A percentile compares a stretch with the other conserved stretches of the same genome.
phyloP scores from a whole-genome alignment of 2,329 filamentous ascomycete species.

The Cordyceps cicadae region DNA sequence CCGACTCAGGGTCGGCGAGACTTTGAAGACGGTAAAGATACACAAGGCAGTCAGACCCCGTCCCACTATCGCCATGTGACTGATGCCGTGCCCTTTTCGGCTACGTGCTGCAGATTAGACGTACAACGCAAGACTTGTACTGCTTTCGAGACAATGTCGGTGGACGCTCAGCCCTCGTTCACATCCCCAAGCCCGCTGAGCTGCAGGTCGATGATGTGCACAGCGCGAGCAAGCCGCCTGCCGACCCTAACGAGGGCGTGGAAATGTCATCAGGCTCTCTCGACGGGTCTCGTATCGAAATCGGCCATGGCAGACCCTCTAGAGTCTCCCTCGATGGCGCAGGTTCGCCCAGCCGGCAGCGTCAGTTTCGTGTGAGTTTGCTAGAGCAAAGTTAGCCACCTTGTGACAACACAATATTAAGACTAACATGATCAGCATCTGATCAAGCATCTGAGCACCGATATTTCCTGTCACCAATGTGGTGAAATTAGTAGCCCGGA shows the following conservation, averaged over 20 bases:
- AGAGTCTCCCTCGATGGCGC: background rate
- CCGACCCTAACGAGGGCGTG: background rate
- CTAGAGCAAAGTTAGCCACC: background rate
- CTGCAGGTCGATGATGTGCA: background rate
- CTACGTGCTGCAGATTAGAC: background rate
- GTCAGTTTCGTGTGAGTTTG: background rate
- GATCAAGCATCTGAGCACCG: background rate
- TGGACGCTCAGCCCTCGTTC: conserved; percentile 9
- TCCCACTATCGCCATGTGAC: background rate
- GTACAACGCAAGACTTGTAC: conserved; percentile 8
- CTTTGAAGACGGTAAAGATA: conserved; percentile 7
- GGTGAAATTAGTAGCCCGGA: conserved; percentile 7
- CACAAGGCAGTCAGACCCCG: background rate
- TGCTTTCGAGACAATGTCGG: conserved; percentile 3
- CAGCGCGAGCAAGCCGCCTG: background rate
- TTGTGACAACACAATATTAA: background rate
- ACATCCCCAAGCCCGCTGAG: background rate
- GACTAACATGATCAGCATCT: background rate
- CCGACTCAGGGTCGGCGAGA: conserved; percentile 9
- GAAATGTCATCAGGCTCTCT: background rate
- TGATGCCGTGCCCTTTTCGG: background rate
- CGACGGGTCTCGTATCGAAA: background rate
- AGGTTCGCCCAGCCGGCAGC: background rate
- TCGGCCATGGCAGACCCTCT: background rate
- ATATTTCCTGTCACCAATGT: conserved; percentile 11